Base-by-base conservation (phyloP, 495 filamentous ascomycete genomes). In the Sporormia fimetaria region DNA sequence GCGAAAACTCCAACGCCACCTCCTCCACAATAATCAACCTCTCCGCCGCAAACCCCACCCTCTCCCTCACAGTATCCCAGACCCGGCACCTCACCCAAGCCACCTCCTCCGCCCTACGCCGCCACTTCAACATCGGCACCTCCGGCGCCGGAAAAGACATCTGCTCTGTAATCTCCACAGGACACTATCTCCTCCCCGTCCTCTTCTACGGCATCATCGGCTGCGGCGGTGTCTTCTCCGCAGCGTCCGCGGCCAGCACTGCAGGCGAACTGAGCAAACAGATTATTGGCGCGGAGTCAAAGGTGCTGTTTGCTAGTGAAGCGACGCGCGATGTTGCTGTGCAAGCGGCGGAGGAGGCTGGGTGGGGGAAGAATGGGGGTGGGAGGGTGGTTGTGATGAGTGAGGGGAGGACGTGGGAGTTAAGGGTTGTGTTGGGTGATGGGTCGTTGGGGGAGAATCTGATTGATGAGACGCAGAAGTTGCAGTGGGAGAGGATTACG, bases 151-250 rank as follows among this genome's bases (percentile, higher is more conserved):
- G 58, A 11, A 58, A 64, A 36, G 70, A 73, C 45, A 62, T 70
- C 26, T 62, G 69, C 23, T 55, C 68, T 9, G 59, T 59, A 33
- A 64, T 71, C 10, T 65, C 67, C 4, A 60, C 60, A 0, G 70
- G 70, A 0, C 64, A 73, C 42, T 63, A 56, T 17, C 57, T 67
- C 4, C 55, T 71, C 4, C 66, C 68, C 0, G 51, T 62, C 21
- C 33, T 69, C 18, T 68, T 68, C 48, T 71, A 65, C 41, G 61
- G 61, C 4, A 58, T 63, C 24, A 55, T 72, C 27, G 68, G 62
- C 9, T 66, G 67, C 17, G 67, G 62, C 11, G 70, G 66, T 16
- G 62, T 73, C 32, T 72, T 62, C 42, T 66, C 64, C 2, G 60
- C 68, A n/a, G 64, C 62, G 3, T 63, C 50, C 31, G 49, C 65